phyloP scores from a whole-genome alignment of 2,329 filamentous ascomycete genomes.

The Penicillium corylophilum region DNA sequence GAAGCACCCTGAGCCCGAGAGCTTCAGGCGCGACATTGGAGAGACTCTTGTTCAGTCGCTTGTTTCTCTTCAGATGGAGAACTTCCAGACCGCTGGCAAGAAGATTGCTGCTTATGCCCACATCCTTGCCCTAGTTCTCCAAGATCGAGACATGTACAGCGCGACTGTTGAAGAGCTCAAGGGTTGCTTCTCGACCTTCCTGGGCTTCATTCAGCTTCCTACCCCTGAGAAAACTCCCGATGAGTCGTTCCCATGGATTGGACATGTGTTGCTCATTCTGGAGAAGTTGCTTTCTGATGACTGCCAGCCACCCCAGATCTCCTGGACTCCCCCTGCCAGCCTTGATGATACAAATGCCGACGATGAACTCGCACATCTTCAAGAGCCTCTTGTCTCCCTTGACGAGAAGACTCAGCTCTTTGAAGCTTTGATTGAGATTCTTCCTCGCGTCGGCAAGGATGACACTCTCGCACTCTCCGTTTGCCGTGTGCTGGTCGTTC shows the following conservation, averaged over 20 bases:
- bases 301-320: constrained; percentile 71
- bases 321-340: constrained; percentile 62
- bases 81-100: constrained; percentile 56
- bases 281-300: constrained; percentile 91
- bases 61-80: constrained; percentile 63
- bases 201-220: constrained; percentile 72
- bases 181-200: constrained; percentile 71
- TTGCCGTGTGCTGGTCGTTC: constrained; percentile 77
- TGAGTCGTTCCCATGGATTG: constrained; percentile 87
- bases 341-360: constrained; percentile 48
- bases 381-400: constrained; percentile 61
- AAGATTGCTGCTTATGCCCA: constrained; percentile 92
- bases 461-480: constrained; percentile 80
- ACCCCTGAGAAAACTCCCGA: constrained; percentile 64
- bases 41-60: constrained; percentile 81
- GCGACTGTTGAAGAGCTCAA: constrained; percentile 72
- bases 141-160: constrained; percentile 77
- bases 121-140: constrained; percentile 80
- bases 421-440: constrained; percentile 73
- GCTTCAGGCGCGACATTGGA: constrained; percentile 69
- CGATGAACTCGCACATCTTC: constrained; percentile 57
- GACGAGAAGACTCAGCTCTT: constrained; percentile 72
- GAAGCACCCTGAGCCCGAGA: constrained; percentile 60
- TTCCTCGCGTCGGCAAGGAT: constrained; percentile 86
- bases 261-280: constrained; percentile 82